Percentiles rank a stretch among this genome's conserved stretches.
Conservation (phyloP, 2,329 filamentous ascomycete genomes). For the Didymella sp. region DNA sequence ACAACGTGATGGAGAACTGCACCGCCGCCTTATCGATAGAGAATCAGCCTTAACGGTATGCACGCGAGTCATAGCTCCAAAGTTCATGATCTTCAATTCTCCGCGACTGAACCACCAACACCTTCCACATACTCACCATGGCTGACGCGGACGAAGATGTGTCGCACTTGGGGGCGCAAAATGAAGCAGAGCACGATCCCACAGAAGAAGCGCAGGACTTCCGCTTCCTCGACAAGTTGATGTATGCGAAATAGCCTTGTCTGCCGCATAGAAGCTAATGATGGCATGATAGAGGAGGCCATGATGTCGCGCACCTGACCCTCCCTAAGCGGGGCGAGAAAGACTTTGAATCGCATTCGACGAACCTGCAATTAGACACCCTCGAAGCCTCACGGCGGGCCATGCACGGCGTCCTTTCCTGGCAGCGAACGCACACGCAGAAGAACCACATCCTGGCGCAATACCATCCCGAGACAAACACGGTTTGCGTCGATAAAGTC, state of each 20-base stretch:
- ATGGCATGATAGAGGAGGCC: constrained; percentile 17
- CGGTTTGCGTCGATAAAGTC: constrained; percentile 71
- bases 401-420: constrained; percentile 85
- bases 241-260: constrained; percentile 49
- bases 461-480: constrained; percentile 71
- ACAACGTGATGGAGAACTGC: not conserved
- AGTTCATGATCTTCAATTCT: constrained; percentile 16
- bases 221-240: constrained; percentile 69
- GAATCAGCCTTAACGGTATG: constrained; percentile 2
- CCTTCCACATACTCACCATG: constrained; percentile 27
- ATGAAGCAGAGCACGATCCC: constrained; percentile 55
- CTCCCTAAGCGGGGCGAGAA: constrained; percentile 93
- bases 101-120: not conserved
- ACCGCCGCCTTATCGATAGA: constrained; percentile 10
- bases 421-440: constrained; percentile 75
- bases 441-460: constrained; percentile 72
- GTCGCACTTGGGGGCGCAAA: constrained; percentile 33
- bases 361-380: constrained; percentile 76
- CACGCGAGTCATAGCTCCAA: constrained; percentile 19
- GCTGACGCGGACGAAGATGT: constrained; percentile 48
- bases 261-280: not conserved
- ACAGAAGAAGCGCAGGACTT: constrained; percentile 89
- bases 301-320: constrained; percentile 53
- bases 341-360: constrained; percentile 94
- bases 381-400: constrained; percentile 83